A percentile compares a stretch with the other conserved stretches of the same genome.
phyloP scores from a whole-genome alignment of 805 yeast genomes.

The Wickerhamomyces chaumierensis region DNA sequence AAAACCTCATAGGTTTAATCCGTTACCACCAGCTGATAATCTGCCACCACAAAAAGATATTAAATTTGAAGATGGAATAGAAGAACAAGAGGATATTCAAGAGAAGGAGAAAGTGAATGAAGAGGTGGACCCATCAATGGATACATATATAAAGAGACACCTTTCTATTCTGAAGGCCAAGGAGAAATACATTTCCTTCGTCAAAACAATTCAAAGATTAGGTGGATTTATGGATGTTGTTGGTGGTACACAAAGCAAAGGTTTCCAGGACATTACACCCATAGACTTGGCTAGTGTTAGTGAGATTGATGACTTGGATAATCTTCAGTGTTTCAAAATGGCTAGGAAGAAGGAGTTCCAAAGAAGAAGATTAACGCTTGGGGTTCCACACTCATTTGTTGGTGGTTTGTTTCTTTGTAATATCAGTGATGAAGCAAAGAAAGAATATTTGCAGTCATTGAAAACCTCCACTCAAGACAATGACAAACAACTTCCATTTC shows the following conservation, averaged over 20 bases:
- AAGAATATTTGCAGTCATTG: conserved; percentile 12
- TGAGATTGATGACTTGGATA: conserved; percentile 8
- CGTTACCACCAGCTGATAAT: not conserved
- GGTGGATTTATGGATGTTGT: conserved; percentile 11
- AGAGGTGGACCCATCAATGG: conserved; percentile 1
- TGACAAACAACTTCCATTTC: no score
- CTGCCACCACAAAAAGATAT: not conserved
- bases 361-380: conserved; percentile 30
- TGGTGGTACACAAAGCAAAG: conserved; percentile 8
- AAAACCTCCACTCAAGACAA: conserved; percentile 10
- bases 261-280: conserved; percentile 9
- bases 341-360: conserved; percentile 49
- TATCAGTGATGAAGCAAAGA: conserved; percentile 20
- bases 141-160: conserved; percentile 1
- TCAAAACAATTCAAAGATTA: conserved; percentile 4
- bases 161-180: conserved; percentile 1
- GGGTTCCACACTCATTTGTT: conserved; percentile 45
- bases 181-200: conserved; percentile 4
- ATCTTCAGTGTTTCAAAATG: conserved; percentile 39
- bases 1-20: conserved; percentile 5
- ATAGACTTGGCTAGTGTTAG: conserved; percentile 5
- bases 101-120: not conserved
- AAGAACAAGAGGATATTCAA: not conserved
- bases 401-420: conserved; percentile 55
- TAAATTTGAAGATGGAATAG: no score